Percentiles rank a stretch among this genome's conserved stretches.
These are phyloP conservation scores for Rosa multiflora DNA, from an alignment of 306 rosid genomes.

Conservation along the genomic window DNA sequence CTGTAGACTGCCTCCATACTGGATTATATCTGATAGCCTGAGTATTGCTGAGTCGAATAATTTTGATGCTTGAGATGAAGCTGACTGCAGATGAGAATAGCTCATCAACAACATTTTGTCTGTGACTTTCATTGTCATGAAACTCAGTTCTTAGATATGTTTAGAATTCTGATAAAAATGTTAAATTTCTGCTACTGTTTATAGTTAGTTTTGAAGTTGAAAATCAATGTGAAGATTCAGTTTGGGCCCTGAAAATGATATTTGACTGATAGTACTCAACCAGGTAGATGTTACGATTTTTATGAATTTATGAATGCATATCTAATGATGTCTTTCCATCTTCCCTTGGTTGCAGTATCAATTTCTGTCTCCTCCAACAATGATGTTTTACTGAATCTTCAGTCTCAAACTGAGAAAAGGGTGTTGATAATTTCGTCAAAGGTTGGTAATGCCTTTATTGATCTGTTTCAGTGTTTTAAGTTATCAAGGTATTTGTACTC, in stretches of 20 bases:
- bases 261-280: not conserved
- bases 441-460: constrained; percentile 35
- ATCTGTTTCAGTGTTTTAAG: not conserved
- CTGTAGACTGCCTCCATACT: not conserved
- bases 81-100: too few species aligned
- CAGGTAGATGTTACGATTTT: not conserved
- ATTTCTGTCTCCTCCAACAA: constrained; percentile 29
- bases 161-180: not conserved
- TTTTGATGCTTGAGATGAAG: not conserved
- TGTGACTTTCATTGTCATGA: not conserved
- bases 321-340: constrained; percentile 7
- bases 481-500: not conserved
- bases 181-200: not conserved
- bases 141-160: not conserved
- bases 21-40: not conserved
- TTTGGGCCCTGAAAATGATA: not conserved
- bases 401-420: constrained; percentile 34
- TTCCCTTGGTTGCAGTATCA: constrained; percentile 40
- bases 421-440: constrained; percentile 36
- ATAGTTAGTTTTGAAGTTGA: not conserved
- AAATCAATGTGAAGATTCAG: not conserved
- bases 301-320: not conserved
- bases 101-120: not conserved
- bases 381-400: constrained; percentile 33
- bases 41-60: not conserved